These are phyloP conservation scores for Senna tora DNA, from an alignment of 306 rosid genomes.

Conservation along the genomic window DNA sequence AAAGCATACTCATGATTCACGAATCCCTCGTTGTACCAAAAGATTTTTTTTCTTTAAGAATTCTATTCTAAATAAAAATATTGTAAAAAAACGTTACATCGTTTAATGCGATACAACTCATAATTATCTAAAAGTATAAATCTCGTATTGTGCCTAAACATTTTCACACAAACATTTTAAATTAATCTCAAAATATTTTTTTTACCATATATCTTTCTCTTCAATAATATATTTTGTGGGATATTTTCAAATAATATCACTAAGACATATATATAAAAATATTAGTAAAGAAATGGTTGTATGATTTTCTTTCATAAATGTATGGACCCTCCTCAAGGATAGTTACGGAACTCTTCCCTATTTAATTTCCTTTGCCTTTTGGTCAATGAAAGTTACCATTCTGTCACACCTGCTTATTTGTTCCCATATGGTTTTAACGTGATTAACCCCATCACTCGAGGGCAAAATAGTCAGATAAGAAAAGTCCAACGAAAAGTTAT, in stretches of 20 bases:
- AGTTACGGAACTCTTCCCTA: constrained; percentile 19
- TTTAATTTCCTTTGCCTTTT: neutral
- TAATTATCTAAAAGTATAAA: no score
- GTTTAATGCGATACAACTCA: neutral
- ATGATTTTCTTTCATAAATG: neutral
- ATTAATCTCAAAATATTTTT: neutral
- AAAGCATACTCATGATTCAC: no score
- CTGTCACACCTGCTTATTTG: constrained; percentile 14
- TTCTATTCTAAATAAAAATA: no score
- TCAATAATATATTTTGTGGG: neutral
- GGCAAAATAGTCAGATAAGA: neutral
- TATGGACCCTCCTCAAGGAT: constrained; percentile 1
- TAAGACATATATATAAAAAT: no score
- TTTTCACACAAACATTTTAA: neutral
- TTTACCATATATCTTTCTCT: neutral
- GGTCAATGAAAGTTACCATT: constrained; percentile 6
- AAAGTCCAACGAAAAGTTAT: neutral
- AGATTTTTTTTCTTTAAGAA: no score
- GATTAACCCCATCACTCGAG: neutral
- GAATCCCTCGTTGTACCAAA: no score
- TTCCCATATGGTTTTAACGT: neutral
- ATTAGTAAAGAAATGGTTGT: no score
- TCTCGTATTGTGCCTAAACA: no score
- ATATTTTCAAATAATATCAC: no score
- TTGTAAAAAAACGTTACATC: neutral